Conservation (phyloP, 2,329 filamentous ascomycete genomes). For the Ceratocystis albifundus region DNA sequence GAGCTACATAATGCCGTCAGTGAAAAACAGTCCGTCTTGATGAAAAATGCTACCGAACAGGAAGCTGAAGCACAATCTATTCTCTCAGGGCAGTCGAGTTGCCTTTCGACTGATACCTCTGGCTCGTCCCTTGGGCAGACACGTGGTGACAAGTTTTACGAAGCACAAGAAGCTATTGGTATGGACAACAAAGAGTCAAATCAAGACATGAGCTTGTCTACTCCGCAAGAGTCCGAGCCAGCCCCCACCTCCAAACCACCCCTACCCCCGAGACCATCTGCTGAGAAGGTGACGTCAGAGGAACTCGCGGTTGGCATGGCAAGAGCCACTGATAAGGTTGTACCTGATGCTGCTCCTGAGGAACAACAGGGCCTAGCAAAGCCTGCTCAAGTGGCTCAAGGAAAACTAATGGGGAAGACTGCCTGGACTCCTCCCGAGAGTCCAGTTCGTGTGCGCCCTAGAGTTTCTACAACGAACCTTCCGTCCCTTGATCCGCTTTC, state of each 20-base stretch:
- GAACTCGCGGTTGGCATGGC: not conserved
- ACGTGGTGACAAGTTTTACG: slow-evolving; percentile 12
- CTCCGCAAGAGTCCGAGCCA: not conserved
- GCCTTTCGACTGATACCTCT: slow-evolving; percentile 19
- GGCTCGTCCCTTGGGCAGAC: slow-evolving; percentile 5
- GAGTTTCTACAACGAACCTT: not conserved
- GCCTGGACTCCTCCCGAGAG: not conserved
- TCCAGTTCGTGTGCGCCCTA: not conserved
- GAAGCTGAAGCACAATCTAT: slow-evolving; percentile 12
- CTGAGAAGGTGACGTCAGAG: not conserved
- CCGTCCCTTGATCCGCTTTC: slow-evolving; percentile 5
- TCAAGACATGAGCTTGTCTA: not conserved
- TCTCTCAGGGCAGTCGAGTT: slow-evolving; percentile 17
- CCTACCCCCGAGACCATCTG: not conserved
- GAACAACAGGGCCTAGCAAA: not conserved
- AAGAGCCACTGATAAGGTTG: not conserved
- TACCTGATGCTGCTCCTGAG: not conserved
- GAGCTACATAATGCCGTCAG: not conserved
- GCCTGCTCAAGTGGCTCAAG: not conserved
- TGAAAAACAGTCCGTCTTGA: slow-evolving; percentile 14
- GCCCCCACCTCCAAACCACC: not conserved
- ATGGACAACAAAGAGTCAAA: not conserved
- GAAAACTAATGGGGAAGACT: not conserved
- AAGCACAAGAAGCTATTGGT: slow-evolving; percentile 15
- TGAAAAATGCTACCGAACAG: not conserved